These are phyloP conservation scores for Tieghemostelium lacteum DNA, from an alignment of 78 protist species.

Conservation along the genomic window DNA sequence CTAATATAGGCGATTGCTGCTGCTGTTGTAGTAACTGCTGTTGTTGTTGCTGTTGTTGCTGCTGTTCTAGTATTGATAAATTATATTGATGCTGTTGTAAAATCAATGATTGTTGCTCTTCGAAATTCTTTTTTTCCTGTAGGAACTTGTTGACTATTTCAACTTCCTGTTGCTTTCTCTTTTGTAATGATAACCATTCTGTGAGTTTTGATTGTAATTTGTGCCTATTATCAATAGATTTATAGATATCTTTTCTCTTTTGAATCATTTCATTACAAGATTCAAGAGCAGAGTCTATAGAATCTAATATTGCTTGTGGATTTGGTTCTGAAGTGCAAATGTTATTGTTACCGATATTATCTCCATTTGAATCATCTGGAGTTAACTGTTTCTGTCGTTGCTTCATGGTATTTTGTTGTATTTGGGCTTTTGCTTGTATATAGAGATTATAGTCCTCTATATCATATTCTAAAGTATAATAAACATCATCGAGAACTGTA, in stretches of 20 bases:
- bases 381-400: not conserved
- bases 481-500: constrained; percentile 38
- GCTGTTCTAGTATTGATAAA: not conserved
- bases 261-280: not conserved
- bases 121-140: not conserved
- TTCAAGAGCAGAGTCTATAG: too few relatives aligned
- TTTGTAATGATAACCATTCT: not conserved
- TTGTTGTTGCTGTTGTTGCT: constrained; percentile 4
- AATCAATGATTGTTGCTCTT: not conserved
- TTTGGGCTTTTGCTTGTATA: not conserved
- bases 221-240: not conserved
- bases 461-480: constrained; percentile 57
- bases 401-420: not conserved
- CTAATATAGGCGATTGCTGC: not conserved
- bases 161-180: not conserved
- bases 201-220: not conserved
- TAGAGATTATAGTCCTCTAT: constrained; percentile 28
- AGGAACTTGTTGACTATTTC: not conserved
- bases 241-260: not conserved
- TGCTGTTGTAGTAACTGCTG: not conserved
- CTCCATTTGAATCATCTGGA: not conserved
- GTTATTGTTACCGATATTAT: too few relatives aligned
- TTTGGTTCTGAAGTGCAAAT: not conserved
- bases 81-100: not conserved
- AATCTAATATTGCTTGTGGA: not conserved